Base-by-base conservation (phyloP, 2,329 filamentous ascomycete species). In the Xylariaceae sp. region DNA sequence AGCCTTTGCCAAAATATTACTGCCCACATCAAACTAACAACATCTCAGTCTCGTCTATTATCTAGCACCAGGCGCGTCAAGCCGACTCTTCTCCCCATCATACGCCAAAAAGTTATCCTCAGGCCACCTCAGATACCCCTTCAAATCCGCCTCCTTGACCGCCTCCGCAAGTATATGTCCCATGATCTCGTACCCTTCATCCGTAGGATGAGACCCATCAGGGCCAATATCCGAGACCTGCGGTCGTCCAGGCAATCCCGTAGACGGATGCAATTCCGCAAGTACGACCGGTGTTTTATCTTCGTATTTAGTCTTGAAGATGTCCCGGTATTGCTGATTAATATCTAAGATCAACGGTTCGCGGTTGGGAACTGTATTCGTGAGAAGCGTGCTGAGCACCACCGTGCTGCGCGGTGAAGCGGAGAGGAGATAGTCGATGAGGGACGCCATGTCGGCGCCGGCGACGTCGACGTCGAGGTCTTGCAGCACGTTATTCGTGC, bases 401-500 rank as follows among this genome's bases (percentile, higher is more conserved):
- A 71, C 65, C 2, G 67, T 67, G 7, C 65, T 58, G 7, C 53
- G 57, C 6, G 67, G 63, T n/a, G 66, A 66, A 1, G 62, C 50
- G 7, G 50, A 37, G 3, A 69, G 53, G 51, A 70, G 50, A 54
- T 68, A 68, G 45, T 68, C 57, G 48, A 70, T 62, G 45, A 70
- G 60, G 12, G 59, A 51, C 41, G 62, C 61, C 61, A 70, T 61
- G 26, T 67, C 52, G 27, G 52, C 40, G 30, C 65, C 63, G 1
- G 65, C 61, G 45, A 62, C 59, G 43, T 64, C 56, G 31, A 64
- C 56, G 31, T 68, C 63, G 19, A 52, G 48, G n/a, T 61, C 41
- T 37, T 68, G 67, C 26, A 67, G 58, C 8, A 65, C 65, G 47
- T 71, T 68, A 55, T 70, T 71, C 9, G 68, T 67, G 19, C 69